Conservation (phyloP, 108 stramenopile genomes). For the Nannochloropsis granulata region DNA sequence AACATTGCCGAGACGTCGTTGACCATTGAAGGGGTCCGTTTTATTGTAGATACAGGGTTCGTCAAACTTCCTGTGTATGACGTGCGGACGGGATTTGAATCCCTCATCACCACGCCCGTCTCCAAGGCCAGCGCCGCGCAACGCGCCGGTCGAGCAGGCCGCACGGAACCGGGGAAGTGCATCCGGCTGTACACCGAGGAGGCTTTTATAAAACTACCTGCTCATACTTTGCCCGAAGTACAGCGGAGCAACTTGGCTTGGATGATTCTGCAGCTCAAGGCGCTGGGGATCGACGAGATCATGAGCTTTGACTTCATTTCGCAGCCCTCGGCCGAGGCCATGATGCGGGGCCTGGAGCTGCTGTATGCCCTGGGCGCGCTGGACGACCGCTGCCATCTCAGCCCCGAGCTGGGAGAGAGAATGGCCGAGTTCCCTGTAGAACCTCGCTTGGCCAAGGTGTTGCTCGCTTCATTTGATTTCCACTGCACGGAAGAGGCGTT, state of each 20-base stretch:
- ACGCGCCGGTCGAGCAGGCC: conserved; percentile 78
- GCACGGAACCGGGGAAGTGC: conserved; percentile 73
- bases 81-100: conserved; percentile 44
- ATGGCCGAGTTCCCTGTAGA: conserved; percentile 54
- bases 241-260: conserved; percentile 61
- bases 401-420: conserved; percentile 43
- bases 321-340: conserved; percentile 69
- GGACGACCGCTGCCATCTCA: conserved; percentile 29
- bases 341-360: conserved; percentile 76
- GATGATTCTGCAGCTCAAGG: conserved; percentile 80
- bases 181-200: conserved; percentile 76
- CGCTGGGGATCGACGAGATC: conserved; percentile 80
- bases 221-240: conserved; percentile 48
- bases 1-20: conserved; percentile 87
- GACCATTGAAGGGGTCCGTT: conserved; percentile 54
- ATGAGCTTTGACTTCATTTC: conserved; percentile 75
- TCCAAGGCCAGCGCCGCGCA: conserved; percentile 71
- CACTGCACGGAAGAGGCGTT: conserved; percentile 56
- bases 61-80: background rate
- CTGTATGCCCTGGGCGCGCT: conserved; percentile 41
- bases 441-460: conserved; percentile 51
- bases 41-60: background rate
- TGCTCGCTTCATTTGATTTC: conserved; percentile 46
- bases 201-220: conserved; percentile 17
- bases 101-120: conserved; percentile 44